These are phyloP conservation scores for Nitzschia palea DNA, from an alignment of 108 stramenopile genomes.

Conservation along the genomic window DNA sequence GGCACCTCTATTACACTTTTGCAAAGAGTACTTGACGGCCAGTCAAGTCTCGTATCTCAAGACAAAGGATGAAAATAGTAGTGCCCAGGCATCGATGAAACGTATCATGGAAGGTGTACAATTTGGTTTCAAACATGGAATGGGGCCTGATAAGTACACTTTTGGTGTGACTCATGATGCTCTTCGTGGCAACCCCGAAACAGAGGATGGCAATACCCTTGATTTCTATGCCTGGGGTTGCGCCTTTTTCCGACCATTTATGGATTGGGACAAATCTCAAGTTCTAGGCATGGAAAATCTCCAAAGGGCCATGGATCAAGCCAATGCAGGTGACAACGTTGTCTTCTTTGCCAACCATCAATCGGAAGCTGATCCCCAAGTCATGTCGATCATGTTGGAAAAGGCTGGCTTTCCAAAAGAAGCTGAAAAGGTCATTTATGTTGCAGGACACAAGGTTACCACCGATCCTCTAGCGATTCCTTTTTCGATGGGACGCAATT, in stretches of 20 bases:
- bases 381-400: slow-evolving; percentile 72
- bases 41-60: slow-evolving; percentile 33
- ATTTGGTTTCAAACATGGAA: slow-evolving; percentile 68
- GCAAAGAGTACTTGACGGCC: slow-evolving; percentile 74
- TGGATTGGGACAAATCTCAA: slow-evolving; percentile 70
- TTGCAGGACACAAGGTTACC: slow-evolving; percentile 97
- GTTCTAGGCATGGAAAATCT: slow-evolving; percentile 83
- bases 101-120: slow-evolving; percentile 62
- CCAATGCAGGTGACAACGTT: slow-evolving; percentile 89
- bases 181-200: slow-evolving; percentile 53
- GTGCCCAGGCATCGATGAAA: slow-evolving; percentile 26
- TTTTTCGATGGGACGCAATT: slow-evolving; percentile 93
- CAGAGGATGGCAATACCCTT: slow-evolving; percentile 52
- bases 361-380: slow-evolving; percentile 96
- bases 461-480: slow-evolving; percentile 93
- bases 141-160: slow-evolving; percentile 62
- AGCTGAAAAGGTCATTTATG: slow-evolving; percentile 75
- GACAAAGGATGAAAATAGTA: slow-evolving; percentile 32
- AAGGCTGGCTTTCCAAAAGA: slow-evolving; percentile 58
- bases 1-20: slow-evolving; percentile 59
- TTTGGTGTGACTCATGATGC: slow-evolving; percentile 77
- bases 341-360: slow-evolving; percentile 96
- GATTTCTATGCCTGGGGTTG: slow-evolving; percentile 89
- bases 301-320: slow-evolving; percentile 59
- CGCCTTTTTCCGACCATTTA: slow-evolving; percentile 89